phyloP scores from a whole-genome alignment of 305 asterid genomes.

The Plantago rigida region DNA sequence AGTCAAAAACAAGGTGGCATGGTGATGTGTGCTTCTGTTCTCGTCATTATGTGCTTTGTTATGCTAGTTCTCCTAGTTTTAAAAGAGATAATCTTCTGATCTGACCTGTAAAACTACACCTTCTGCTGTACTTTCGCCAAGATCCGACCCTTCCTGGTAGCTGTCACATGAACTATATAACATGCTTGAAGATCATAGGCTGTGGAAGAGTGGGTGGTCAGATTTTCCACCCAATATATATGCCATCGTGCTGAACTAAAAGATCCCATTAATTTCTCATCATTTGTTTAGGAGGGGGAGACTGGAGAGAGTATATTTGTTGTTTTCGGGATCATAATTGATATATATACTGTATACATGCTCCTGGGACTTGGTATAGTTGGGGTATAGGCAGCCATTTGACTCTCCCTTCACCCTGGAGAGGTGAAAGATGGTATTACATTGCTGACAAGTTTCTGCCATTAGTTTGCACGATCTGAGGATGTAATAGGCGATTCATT shows the following conservation, averaged over 20 bases:
- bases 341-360: conserved; percentile 17
- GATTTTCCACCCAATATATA: conserved; percentile 15
- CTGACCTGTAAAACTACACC: conserved; percentile 27
- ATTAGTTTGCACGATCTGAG: too few species aligned
- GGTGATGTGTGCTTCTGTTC: conserved; percentile 81
- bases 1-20: conserved; percentile 83
- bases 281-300: conserved; percentile 19
- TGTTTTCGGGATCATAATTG: background rate
- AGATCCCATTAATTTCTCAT: conserved; percentile 19
- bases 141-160: conserved; percentile 17
- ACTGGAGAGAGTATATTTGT: conserved; percentile 17
- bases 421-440: background rate
- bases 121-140: conserved; percentile 18
- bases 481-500: conserved; percentile 3
- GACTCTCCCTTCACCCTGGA: conserved; percentile 29
- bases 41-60: conserved; percentile 69
- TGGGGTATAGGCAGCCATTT: conserved; percentile 25
- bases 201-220: conserved; percentile 19
- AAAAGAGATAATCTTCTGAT: conserved; percentile 63
- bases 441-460: too few species aligned
- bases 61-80: conserved; percentile 76
- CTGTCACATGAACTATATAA: conserved; percentile 9
- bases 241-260: conserved; percentile 17
- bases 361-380: conserved; percentile 48
- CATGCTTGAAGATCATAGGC: conserved; percentile 13